Conservation (phyloP, 495 filamentous ascomycete genomes). For the Penicillium manginii region DNA sequence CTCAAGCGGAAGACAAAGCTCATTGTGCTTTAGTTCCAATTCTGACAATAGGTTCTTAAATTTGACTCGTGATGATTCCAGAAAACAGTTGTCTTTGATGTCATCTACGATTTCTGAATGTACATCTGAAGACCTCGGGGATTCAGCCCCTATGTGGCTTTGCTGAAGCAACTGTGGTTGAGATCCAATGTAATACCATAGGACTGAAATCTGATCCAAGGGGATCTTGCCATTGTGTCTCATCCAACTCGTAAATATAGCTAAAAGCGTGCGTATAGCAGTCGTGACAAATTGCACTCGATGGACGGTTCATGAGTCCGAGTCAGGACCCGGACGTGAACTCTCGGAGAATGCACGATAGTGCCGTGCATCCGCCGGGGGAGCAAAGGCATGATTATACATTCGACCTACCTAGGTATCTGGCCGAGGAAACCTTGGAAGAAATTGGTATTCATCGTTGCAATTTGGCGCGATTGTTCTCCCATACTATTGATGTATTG, state of each 20-base stretch:
- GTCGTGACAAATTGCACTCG: too few species aligned
- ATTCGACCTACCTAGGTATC: not conserved
- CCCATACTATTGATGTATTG: not conserved
- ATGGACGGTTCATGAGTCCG: too few species aligned
- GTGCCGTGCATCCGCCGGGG: not conserved
- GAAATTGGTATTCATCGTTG: not conserved
- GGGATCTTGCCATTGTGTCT: not conserved
- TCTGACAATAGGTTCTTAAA: not conserved
- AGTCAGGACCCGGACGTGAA: not conserved
- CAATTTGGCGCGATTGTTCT: not conserved
- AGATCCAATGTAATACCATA: not conserved
- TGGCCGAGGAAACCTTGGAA: not conserved
- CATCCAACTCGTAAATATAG: not conserved
- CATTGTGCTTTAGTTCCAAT: not conserved
- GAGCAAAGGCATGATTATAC: not conserved
- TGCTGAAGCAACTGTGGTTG: not conserved
- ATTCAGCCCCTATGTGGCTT: not conserved
- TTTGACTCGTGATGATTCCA: not conserved
- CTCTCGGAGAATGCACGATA: not conserved
- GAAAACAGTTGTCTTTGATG: not conserved
- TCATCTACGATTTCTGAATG: not conserved
- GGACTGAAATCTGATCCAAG: not conserved
- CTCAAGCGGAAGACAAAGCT: not conserved
- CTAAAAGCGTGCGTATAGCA: too few species aligned
- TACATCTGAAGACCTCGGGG: not conserved